Evolutionary conservation across 495 filamentous ascomycete species (phyloP).

Genomic region (Letharia columbiana): DNA sequence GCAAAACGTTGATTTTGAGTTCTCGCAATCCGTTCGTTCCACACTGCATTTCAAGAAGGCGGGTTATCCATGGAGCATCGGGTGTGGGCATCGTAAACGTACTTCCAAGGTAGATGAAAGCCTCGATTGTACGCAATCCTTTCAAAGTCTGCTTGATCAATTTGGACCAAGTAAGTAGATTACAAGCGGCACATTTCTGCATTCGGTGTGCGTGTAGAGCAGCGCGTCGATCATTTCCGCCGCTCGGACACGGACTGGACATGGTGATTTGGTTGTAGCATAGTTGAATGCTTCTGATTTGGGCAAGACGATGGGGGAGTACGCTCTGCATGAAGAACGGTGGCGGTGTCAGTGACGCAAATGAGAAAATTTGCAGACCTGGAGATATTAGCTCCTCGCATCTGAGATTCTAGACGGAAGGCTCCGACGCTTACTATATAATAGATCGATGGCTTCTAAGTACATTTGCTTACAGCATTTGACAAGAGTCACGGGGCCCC

Average conservation of each 20-base stretch:
- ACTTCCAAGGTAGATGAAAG: slow-evolving; percentile 16
- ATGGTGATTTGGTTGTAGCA: slow-evolving; percentile 19
- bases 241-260: slow-evolving; percentile 4
- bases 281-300: slow-evolving; percentile 18
- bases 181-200: slow-evolving; percentile 19
- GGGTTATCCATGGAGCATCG: slow-evolving; percentile 17
- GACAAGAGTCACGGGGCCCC: slow-evolving; percentile 15
- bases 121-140: slow-evolving; percentile 17
- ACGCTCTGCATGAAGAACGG: slow-evolving; percentile 19
- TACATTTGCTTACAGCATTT: slow-evolving; percentile 21
- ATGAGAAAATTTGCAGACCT: slow-evolving; percentile 19
- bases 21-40: slow-evolving; percentile 21
- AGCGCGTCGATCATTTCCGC: not conserved
- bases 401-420: too few species aligned
- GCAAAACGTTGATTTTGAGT: slow-evolving; percentile 14
- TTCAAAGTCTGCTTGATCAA: slow-evolving; percentile 19
- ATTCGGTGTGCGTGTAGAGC: slow-evolving; percentile 16
- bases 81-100: slow-evolving; percentile 1
- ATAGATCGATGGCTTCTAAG: slow-evolving; percentile 16
- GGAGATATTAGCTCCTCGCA: not conserved
- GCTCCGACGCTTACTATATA: slow-evolving; percentile 15
- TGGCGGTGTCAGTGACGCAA: slow-evolving; percentile 18
- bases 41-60: slow-evolving; percentile 18
- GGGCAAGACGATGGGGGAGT: slow-evolving; percentile 20
- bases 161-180: slow-evolving; percentile 17